Evolutionary conservation across 768 basidiomycete genomes (phyloP).

Genomic region (Scleroderma bovista): DNA sequence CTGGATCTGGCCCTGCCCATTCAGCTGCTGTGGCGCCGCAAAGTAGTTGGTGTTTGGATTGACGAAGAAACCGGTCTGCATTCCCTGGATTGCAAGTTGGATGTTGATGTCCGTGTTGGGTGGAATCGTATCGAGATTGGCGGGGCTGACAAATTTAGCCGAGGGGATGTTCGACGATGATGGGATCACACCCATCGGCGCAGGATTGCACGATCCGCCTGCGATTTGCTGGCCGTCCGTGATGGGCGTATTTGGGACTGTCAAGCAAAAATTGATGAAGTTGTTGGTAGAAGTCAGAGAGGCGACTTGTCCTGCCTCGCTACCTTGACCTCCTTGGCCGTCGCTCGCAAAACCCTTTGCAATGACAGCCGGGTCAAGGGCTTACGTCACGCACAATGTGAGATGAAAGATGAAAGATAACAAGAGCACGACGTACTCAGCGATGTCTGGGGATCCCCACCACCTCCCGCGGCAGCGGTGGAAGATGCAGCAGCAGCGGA

Average conservation of each 20-base stretch:
- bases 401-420: conserved; percentile 11
- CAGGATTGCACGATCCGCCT: conserved; percentile 55
- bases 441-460: conserved; percentile 40
- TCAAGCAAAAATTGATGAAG: conserved; percentile 54
- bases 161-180: conserved; percentile 43
- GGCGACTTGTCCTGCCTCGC: conserved; percentile 41
- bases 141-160: conserved; percentile 39
- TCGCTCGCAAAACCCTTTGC: conserved; percentile 45
- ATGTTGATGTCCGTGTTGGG: conserved; percentile 48
- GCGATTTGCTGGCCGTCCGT: conserved; percentile 50
- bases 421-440: conserved; percentile 7
- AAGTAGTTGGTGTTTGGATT: conserved; percentile 51
- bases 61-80: conserved; percentile 52
- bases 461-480: conserved; percentile 13
- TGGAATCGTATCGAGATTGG: conserved; percentile 39
- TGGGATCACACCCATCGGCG: conserved; percentile 52
- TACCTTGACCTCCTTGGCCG: conserved; percentile 37
- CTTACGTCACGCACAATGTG: conserved; percentile 19
- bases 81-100: conserved; percentile 39
- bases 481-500: conserved; percentile 11
- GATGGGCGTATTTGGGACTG: conserved; percentile 39
- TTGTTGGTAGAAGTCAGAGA: conserved; percentile 55
- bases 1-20: conserved; percentile 44
- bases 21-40: conserved; percentile 51
- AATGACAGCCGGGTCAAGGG: conserved; percentile 49